Conservation (phyloP, 108 stramenopile species). For the Cyclotella kingstonii region DNA sequence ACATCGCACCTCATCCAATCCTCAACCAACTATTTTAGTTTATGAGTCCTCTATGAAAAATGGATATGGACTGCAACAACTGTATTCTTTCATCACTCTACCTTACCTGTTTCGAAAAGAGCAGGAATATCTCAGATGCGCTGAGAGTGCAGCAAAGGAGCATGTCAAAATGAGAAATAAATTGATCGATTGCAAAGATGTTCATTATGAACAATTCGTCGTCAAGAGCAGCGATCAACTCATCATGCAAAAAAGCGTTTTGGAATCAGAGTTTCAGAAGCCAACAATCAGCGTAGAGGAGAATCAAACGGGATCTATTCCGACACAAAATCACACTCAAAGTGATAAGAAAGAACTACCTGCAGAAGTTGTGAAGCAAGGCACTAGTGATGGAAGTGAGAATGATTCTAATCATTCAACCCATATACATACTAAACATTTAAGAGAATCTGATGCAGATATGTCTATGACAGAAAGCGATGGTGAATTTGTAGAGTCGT, state of each 20-base stretch:
- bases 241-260: neutral
- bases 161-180: conserved; percentile 9
- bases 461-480: neutral
- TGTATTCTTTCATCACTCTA: conserved; percentile 43
- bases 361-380: too few relatives aligned
- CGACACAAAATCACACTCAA: too few relatives aligned
- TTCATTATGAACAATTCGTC: conserved; percentile 18
- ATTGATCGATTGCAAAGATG: conserved; percentile 16
- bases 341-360: too few relatives aligned
- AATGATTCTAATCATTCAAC: too few relatives aligned
- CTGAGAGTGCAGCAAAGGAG: conserved; percentile 14
- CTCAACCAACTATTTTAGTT: conserved; percentile 21
- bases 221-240: neutral
- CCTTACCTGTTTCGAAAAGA: conserved; percentile 37
- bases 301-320: too few relatives aligned
- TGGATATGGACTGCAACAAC: conserved; percentile 30
- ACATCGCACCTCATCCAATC: neutral
- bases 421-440: conserved; percentile 1
- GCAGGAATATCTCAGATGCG: conserved; percentile 17
- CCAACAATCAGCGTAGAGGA: too few relatives aligned
- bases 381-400: too few relatives aligned
- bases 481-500: neutral
- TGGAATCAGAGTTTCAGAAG: too few relatives aligned
- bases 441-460: neutral
- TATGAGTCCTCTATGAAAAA: conserved; percentile 44